A percentile compares a stretch with the other conserved stretches of the same genome.
These are phyloP conservation scores for Candida piceae DNA, from an alignment of 805 yeast species.

Conservation along the genomic window DNA sequence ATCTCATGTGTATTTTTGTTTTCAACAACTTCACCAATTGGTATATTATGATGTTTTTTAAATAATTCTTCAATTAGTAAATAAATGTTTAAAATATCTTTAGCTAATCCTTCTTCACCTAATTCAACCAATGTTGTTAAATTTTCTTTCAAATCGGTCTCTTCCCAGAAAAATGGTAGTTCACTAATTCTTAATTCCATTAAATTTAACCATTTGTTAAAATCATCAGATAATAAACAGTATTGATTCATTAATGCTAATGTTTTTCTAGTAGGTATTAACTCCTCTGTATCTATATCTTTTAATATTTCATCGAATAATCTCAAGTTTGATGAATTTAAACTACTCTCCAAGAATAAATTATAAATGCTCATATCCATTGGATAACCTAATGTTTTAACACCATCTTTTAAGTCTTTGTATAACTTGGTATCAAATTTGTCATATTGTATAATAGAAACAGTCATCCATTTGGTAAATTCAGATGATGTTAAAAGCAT, in stretches of 20 bases:
- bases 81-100: slow-evolving; percentile 18
- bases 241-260: slow-evolving; percentile 13
- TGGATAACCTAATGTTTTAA: slow-evolving; percentile 10
- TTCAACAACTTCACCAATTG: slow-evolving; percentile 5
- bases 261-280: slow-evolving; percentile 17
- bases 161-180: slow-evolving; percentile 10
- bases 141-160: slow-evolving; percentile 11
- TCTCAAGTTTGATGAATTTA: slow-evolving; percentile 11
- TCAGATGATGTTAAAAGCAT: slow-evolving; percentile 19
- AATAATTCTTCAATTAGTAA: slow-evolving; percentile 13
- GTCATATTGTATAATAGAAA: slow-evolving; percentile 5
- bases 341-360: slow-evolving; percentile 12
- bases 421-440: slow-evolving; percentile 11
- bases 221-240: slow-evolving; percentile 10
- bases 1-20: slow-evolving; percentile 6
- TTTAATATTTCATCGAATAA: slow-evolving; percentile 15
- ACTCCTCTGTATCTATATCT: slow-evolving; percentile 10
- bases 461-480: slow-evolving; percentile 11
- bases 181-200: slow-evolving; percentile 17
- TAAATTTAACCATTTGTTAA: slow-evolving; percentile 14
- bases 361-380: slow-evolving; percentile 14
- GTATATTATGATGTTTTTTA: slow-evolving; percentile 7
- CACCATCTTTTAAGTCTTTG: slow-evolving; percentile 4
- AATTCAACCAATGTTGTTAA: slow-evolving; percentile 12
- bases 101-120: slow-evolving; percentile 12